Base-by-base conservation (phyloP, 2,329 filamentous ascomycete species). In the Colletotrichum falcatum region DNA sequence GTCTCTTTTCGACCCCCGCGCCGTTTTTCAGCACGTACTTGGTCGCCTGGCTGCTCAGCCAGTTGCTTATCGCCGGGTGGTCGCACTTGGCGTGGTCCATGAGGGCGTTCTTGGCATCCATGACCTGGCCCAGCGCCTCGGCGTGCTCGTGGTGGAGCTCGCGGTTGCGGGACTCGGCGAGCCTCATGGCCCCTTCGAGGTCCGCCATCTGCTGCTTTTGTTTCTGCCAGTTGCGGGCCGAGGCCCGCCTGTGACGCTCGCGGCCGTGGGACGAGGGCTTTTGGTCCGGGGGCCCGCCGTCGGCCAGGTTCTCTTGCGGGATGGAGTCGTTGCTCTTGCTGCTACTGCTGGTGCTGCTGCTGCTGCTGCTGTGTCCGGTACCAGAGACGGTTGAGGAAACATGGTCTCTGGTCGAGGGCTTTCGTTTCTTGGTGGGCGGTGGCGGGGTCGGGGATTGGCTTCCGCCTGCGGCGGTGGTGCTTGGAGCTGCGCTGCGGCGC, bases 201-300 rank as follows among this genome's bases (percentile, higher is more conserved):
- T 70, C 66, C 8, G 51, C 58, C 3, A 33, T 56, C 8, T 61
- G 61, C 4, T 65, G 53, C 33, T 72, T 72, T 30, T 70, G 66
- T 54, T 66, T 70, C 46, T 56, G 66, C 66, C 66, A 72, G n/a
- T 66, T 72, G 9, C 66, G 66, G 18, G 70, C 70, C 16, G 70
- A 72, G 3, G 70, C 62, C 9, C 49, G 61, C 9, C 70, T 63
- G 14, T 72, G 70, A 7, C 66, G 70, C 9, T 72, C 58, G 3
- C 66, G 61, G 12, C 35, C 46, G 20, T 26, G 28, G 3, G 39
- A 39, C 1, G 26, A 35, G 14, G 30, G 28, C 7, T 49, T 18
- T 9, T 16, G 37, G 12, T 14, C 33, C 1, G 56, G 16, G 6
- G 51, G 30, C 46, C 39, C 26, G 28, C 11, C 20, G 1, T 37